phyloP scores from a whole-genome alignment of 2,329 filamentous ascomycete genomes.

The Colletotrichum destructivum region DNA sequence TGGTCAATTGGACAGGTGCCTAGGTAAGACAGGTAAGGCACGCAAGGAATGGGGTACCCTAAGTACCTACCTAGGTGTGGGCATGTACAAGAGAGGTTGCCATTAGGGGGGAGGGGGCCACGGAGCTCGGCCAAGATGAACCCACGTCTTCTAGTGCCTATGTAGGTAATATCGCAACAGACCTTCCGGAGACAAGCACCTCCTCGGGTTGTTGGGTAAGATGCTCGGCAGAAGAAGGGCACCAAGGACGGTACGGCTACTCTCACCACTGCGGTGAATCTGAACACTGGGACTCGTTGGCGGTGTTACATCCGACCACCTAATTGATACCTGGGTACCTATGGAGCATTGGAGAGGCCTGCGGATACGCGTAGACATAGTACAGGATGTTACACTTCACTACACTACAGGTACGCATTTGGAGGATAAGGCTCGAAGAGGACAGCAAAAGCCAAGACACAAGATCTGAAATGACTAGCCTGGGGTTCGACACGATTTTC shows the following conservation, averaged over 20 bases:
- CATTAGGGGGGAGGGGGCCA: conserved; percentile 21
- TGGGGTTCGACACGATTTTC: conserved; percentile 23
- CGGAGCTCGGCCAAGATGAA: conserved; percentile 29
- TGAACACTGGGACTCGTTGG: neutral
- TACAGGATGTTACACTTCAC: neutral
- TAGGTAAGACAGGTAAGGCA: conserved; percentile 10
- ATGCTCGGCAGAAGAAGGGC: neutral
- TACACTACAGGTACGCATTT: too few species aligned
- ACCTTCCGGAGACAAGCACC: neutral
- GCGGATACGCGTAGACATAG: neutral
- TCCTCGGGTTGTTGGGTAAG: conserved; percentile 4
- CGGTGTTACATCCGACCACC: too few species aligned
- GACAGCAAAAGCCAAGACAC: conserved; percentile 25
- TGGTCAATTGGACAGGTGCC: neutral
- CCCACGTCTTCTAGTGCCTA: neutral
- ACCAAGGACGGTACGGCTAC: neutral
- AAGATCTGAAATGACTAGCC: conserved; percentile 30
- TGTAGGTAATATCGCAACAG: too few species aligned
- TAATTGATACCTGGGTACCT: too few species aligned
- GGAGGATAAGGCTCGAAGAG: neutral
- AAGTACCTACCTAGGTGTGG: too few species aligned
- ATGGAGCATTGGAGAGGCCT: neutral
- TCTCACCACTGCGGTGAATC: neutral
- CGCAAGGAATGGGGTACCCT: conserved; percentile 1
- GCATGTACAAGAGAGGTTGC: conserved; percentile 12